phyloP scores from a whole-genome alignment of 2,329 filamentous ascomycete species.

The Verticillium nubilum region DNA sequence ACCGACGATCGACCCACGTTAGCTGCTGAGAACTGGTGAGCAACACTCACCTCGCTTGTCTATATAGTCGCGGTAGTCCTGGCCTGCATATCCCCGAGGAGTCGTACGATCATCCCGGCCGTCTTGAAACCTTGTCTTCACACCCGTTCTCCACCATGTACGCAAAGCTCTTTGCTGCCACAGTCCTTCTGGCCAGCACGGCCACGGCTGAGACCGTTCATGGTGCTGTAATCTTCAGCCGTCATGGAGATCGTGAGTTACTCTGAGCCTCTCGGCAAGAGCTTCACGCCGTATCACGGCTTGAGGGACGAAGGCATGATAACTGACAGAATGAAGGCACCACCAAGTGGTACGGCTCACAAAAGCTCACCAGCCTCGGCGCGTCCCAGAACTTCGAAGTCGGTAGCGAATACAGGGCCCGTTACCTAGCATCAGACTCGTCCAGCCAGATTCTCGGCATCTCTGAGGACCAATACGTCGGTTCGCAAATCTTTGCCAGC shows the following conservation, averaged over 20 bases:
- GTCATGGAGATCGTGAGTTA: conserved; percentile 26
- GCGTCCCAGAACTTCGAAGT: conserved; percentile 24
- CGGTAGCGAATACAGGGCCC: conserved; percentile 15
- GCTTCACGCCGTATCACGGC: too few species aligned
- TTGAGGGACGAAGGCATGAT: conserved; percentile 17
- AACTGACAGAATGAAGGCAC: conserved; percentile 16
- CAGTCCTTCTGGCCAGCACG: conserved; percentile 6
- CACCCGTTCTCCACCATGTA: neutral
- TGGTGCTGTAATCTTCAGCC: conserved; percentile 25
- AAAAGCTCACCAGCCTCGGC: conserved; percentile 26
- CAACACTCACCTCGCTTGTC: neutral
- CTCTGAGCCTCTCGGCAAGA: neutral
- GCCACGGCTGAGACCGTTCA: conserved; percentile 25
- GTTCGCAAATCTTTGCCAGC: conserved; percentile 25
- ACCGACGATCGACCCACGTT: neutral
- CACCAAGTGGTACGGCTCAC: conserved; percentile 26
- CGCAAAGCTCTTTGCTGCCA: neutral
- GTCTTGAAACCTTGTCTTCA: neutral
- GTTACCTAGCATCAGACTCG: conserved; percentile 19
- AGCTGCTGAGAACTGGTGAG: neutral
- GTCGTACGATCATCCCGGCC: too few species aligned
- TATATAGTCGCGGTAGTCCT: neutral
- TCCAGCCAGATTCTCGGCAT: conserved; percentile 23
- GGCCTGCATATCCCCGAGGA: too few species aligned
- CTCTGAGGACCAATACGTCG: conserved; percentile 23